A percentile compares a stretch with the other conserved stretches of the same genome.
Conservation (phyloP, 352 stramenopile species). For the Lagenidium sp. region DNA sequence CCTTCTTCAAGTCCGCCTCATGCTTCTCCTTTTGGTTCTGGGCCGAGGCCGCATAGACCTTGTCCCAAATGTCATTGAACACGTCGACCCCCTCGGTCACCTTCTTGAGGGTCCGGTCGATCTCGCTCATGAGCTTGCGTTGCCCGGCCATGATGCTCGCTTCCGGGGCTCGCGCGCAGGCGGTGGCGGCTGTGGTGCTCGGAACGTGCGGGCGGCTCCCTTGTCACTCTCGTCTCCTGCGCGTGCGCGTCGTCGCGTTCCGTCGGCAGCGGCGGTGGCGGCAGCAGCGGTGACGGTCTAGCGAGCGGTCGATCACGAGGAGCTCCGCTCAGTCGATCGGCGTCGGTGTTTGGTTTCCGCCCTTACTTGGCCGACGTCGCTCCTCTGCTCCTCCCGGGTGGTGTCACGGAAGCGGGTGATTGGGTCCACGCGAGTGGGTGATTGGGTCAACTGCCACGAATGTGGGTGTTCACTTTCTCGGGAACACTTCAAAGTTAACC, state of each 20-base stretch:
- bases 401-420: constrained; percentile 5
- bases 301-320: no score
- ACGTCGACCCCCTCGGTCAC: constrained; percentile 97
- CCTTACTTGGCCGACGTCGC: constrained; percentile 2
- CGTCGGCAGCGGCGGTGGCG: no score
- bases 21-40: constrained; percentile 99
- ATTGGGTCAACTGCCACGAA: constrained; percentile 16
- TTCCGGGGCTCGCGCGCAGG: background rate
- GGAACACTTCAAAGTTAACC: no score
- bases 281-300: no score
- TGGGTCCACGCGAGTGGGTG: constrained; percentile 3
- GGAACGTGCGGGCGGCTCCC: no score
- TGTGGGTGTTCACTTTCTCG: no score
- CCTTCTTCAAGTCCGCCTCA: constrained; percentile 98
- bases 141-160: constrained; percentile 55
- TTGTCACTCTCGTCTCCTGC: background rate
- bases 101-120: constrained; percentile 99
- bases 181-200: no score
- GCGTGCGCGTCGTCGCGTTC: background rate
- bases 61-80: constrained; percentile 99
- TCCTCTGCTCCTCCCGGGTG: constrained; percentile 4
- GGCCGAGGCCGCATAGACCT: constrained; percentile 94
- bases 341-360: no score
- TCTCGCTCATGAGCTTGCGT: constrained; percentile 91
- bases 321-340: no score